Base-by-base conservation (phyloP, 306 rosid species). In the Prinsepia uniflora region DNA sequence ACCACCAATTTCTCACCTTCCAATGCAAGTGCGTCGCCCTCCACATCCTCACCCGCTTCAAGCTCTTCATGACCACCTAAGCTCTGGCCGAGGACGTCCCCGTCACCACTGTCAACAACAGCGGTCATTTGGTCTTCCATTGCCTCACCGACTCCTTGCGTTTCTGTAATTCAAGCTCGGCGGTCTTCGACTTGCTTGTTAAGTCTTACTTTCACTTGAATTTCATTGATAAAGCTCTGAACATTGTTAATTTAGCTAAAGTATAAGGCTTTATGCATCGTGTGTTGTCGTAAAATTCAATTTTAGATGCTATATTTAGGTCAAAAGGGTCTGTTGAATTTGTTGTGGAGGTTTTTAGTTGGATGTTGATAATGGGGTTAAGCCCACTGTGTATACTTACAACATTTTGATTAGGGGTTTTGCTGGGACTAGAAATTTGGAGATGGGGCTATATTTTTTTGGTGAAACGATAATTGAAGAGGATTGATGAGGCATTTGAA, bases 371-470 rank as follows among this genome's bases (percentile, higher is more conserved):
- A 81, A 50, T 55, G 96, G 90, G 45, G 78, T 87, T 30, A 84
- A 94, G 5, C 96, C 97, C 3, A 93, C 88, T 72, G 89, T 88
- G 44, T 90, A 81, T 53, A 87, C 97, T 0, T 90, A 81, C 64
- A 90, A 93, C 34, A 84, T 93, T 77, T 75, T 93, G 84, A 93
- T 90, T 67, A 84, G 98, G 9, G 96, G 94, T 56, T 79, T 79
- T 3, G 76, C 85, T 36, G 78, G 71, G 12, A 81, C 70, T 6
- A 87, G 90, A 48, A 80, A 81, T 67, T 61, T 88, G 65, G 81
- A 85, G 6, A 82, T 70, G 78, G 97, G 87, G 19, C 77, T 85
- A n/a, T 4, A 22, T 12, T 70, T 90, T 63, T 72, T 85, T 41
- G 78, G 63, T 24, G 86, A 84, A 68, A 93, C 90, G 98, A 56